These are phyloP conservation scores for Solanum etuberosum DNA, from an alignment of 257 asterid species.

Conservation along the genomic window DNA sequence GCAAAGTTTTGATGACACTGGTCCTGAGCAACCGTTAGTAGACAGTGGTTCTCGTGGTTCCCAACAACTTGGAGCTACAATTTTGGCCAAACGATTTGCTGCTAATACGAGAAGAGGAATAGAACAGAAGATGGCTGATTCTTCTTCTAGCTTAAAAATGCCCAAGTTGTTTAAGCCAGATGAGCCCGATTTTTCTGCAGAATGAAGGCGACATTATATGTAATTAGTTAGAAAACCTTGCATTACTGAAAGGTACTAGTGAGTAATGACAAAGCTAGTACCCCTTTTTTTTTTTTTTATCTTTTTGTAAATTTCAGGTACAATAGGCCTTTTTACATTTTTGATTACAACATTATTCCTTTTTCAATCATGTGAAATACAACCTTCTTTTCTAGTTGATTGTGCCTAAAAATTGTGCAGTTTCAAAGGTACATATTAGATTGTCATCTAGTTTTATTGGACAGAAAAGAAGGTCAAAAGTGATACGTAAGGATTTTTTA, in stretches of 20 bases:
- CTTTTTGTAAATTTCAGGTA: constrained; percentile 14
- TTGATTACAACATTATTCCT: neutral
- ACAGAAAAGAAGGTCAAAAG: neutral
- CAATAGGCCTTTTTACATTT: constrained; percentile 6
- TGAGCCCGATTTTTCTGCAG: constrained; percentile 76
- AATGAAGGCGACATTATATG: neutral
- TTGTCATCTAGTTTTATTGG: neutral
- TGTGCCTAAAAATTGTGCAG: neutral
- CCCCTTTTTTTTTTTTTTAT: neutral
- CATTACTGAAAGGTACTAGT: neutral
- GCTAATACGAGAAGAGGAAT: constrained; percentile 57
- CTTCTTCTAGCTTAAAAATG: constrained; percentile 77
- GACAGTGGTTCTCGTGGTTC: constrained; percentile 9
- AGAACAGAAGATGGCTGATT: constrained; percentile 29
- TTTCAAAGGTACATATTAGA: neutral
- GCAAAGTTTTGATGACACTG: neutral
- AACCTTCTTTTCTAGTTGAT: neutral
- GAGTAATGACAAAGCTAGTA: constrained; percentile 12
- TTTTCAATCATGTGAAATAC: neutral
- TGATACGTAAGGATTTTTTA: neutral
- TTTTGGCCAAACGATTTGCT: constrained; percentile 71
- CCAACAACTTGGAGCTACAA: constrained; percentile 57
- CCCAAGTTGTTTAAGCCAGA: constrained; percentile 70
- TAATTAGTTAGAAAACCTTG: neutral
- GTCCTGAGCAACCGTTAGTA: neutral